Base-by-base conservation (phyloP, 2,329 filamentous ascomycete genomes). In the Fragosphaeria purpurea region DNA sequence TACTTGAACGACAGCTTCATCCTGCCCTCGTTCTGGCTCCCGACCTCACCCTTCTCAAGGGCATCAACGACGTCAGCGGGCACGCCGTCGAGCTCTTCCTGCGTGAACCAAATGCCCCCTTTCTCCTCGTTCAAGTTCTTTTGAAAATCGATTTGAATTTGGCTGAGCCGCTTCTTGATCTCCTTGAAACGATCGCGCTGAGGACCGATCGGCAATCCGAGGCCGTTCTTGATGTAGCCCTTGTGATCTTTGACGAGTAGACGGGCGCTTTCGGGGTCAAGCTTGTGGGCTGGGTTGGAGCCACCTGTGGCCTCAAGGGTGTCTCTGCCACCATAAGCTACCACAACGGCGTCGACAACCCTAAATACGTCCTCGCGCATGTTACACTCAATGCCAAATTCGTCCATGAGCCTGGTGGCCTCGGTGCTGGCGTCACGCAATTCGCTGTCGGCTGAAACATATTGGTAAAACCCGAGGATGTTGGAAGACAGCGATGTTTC, bases 71-170 rank as follows among this genome's bases (percentile, higher is more conserved):
- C 77, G 63, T 91, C 86, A 13, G 77, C 67, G 0, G 86, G 86
- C 13, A 90, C 84, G 46, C 87, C 87, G 45, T 85, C 79, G 6
- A 93, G 73, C 67, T 93, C 80, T 56, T 85, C 75, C 4, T 68
- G 73, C 1, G 83, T 85, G 60, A 91, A 85, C 86, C 86, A 93
- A 48, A 90, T 69, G 2, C 82, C 84, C n/a, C 83, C 84, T 59
- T 83, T 83, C 69, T 93, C 87, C 66, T 91, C 86, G 61, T 90
- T 90, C 52, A 91, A 71, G 59, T 85, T 86, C 72, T 88, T 89
- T 62, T 85, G 80, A 66, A 88, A 88, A 51, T 81, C 74, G 53
- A 90, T 89, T 61, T 77, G 75, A 58, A 91, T 77, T 63, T 85
- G 77, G 57, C 82, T 86, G 50, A 93, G 71, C 10, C 85, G 73